Conservation (phyloP, 2,329 filamentous ascomycete species). For the Microcyclospora tardicrescens region DNA sequence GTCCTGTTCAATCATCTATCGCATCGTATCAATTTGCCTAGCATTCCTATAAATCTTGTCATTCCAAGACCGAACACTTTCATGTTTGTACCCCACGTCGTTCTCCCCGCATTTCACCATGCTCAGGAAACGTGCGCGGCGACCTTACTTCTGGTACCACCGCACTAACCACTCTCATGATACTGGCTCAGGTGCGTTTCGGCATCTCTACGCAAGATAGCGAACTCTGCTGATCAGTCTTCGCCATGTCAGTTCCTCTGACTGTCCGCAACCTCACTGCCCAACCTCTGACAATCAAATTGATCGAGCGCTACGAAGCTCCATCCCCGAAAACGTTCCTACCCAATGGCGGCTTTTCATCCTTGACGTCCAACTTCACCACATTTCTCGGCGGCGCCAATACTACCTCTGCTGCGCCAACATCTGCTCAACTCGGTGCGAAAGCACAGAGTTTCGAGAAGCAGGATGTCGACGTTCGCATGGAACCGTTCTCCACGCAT, state of each 20-base stretch:
- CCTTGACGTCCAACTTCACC: conserved; percentile 24
- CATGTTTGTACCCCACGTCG: too few relatives aligned
- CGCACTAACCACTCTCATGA: too few relatives aligned
- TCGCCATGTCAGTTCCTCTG: conserved; percentile 31
- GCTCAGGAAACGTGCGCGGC: too few relatives aligned
- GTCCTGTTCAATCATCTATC: too few relatives aligned
- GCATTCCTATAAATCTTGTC: too few relatives aligned
- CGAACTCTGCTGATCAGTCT: conserved; percentile 1
- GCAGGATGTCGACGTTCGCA: conserved; percentile 47
- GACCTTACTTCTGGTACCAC: too few relatives aligned
- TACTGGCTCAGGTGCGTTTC: too few relatives aligned
- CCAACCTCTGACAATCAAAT: conserved; percentile 57
- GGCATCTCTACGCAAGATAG: background rate
- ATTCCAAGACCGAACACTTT: too few relatives aligned
- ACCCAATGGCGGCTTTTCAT: conserved; percentile 12
- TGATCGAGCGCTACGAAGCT: conserved; percentile 59
- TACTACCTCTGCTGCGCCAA: conserved; percentile 24
- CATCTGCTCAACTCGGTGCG: conserved; percentile 33
- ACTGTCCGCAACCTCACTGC: conserved; percentile 73
- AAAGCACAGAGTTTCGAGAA: conserved; percentile 49
- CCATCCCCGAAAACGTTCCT: conserved; percentile 28
- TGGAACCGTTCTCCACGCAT: conserved; percentile 56
- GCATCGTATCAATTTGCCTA: too few relatives aligned
- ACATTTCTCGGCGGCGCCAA: conserved; percentile 13
- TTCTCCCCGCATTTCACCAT: too few relatives aligned